A percentile compares a stretch with the other conserved stretches of the same genome.
These are phyloP conservation scores for Bullera alba DNA, from an alignment of 768 basidiomycete species.

Conservation along the genomic window DNA sequence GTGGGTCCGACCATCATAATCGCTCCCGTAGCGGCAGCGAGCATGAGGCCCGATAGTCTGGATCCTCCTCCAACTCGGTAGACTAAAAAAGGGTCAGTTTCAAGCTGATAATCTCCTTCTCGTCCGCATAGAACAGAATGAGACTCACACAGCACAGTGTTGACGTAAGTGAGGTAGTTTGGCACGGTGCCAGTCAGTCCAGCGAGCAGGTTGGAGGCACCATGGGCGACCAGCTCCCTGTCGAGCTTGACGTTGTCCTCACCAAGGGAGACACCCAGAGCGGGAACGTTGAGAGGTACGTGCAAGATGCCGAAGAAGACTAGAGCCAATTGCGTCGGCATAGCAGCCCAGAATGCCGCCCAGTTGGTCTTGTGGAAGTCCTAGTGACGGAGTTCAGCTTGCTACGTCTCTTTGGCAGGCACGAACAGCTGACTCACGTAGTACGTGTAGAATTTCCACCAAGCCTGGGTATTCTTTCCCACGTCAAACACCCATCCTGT, in stretches of 20 bases:
- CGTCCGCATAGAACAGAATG: background rate
- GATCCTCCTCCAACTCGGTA: constrained; percentile 89
- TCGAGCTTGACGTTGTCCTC: constrained; percentile 81
- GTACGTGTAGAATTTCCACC: constrained; percentile 82
- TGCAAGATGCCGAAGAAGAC: constrained; percentile 48
- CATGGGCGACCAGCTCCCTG: constrained; percentile 85
- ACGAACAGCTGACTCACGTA: constrained; percentile 52
- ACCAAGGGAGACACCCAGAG: constrained; percentile 81
- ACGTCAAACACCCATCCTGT: constrained; percentile 85
- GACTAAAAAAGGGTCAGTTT: constrained; percentile 48
- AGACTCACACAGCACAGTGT: constrained; percentile 46
- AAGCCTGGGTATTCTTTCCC: constrained; percentile 51
- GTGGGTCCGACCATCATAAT: constrained; percentile 76
- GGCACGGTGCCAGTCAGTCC: constrained; percentile 76
- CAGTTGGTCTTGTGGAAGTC: constrained; percentile 60
- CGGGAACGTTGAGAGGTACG: constrained; percentile 57
- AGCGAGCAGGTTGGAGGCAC: constrained; percentile 78
- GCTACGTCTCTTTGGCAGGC: background rate
- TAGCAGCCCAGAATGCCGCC: constrained; percentile 64
- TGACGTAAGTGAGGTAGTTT: constrained; percentile 68
- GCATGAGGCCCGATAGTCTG: constrained; percentile 73
- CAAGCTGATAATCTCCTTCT: background rate
- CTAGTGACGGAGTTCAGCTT: constrained; percentile 36
- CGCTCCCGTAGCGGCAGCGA: constrained; percentile 64
- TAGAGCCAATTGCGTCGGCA: constrained; percentile 91